These are phyloP conservation scores for Cadophora sp. DNA, from an alignment of 2,329 filamentous ascomycete species.

Conservation along the genomic window DNA sequence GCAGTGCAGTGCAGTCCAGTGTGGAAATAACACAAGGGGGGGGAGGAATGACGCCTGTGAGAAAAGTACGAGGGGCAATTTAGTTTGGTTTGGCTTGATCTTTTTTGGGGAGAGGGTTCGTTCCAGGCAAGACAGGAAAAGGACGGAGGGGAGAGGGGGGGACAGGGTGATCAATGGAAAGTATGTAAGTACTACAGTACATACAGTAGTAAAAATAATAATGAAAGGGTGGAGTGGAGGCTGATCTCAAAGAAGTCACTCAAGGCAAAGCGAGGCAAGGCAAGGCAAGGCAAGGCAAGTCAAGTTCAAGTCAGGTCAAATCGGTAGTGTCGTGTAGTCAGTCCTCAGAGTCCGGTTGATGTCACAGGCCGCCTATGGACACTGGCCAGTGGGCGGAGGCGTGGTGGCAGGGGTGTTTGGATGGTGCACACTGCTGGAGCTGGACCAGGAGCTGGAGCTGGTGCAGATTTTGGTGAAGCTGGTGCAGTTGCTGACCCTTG, in stretches of 20 bases:
- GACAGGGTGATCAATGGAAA: constrained; percentile 20
- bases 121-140: constrained; percentile 7
- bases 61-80: constrained; percentile 25
- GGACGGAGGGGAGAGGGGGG: constrained; percentile 29
- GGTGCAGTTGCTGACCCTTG: constrained; percentile 1
- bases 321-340: constrained; percentile 6
- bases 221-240: constrained; percentile 39
- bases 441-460: neutral
- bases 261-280: neutral
- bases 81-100: constrained; percentile 27
- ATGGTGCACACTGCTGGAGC: neutral
- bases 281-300: neutral
- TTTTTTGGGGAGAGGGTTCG: neutral
- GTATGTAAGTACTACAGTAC: neutral
- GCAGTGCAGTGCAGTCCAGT: neutral
- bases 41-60: constrained; percentile 30
- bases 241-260: constrained; percentile 43
- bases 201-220: constrained; percentile 22
- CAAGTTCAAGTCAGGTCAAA: neutral
- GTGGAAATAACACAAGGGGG: constrained; percentile 23
- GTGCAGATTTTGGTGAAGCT: neutral
- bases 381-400: constrained; percentile 19
- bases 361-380: constrained; percentile 40
- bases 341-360: constrained; percentile 40
- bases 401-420: neutral